Evolutionary conservation across 768 basidiomycete species (phyloP), one percentile per base, ranked within the genome.

Genomic region (Collybia mongolica): DNA sequence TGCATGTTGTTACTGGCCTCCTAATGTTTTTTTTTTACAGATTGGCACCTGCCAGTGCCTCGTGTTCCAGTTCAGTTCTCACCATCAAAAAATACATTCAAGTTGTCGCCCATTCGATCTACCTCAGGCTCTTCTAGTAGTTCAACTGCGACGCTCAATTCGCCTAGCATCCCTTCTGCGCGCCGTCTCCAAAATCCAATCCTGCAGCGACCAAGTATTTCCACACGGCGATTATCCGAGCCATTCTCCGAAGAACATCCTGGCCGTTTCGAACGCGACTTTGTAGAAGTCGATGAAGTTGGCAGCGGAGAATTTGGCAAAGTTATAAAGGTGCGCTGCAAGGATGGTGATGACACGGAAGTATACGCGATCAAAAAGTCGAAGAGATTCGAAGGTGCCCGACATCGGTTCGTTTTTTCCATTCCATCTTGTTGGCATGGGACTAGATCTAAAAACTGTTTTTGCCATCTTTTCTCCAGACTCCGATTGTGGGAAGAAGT

Each of bases 231-330:
- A 35, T 65, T 66, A 14, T 74, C 73, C 20, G 73, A 72, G 42
- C 60, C 72, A 26, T 70, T 71, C 47, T 62, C 66, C 44, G 76
- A 83, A 42, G 79, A 80, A 48, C 76, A 78, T 48, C 69, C 75
- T 7, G 83, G 87, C 17, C 79, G 80, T 44, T 93, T 96, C 53
- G 88, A 90, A 62, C 82, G 79, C 53, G 84, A 91, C 39, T 98
- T 94, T 63, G 73, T 82, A 7, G 83, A 90, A 59, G 71, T 93
- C 37, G 88, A 89, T 49, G 82, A 86, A 60, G 75, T 98, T 9
- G 96, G 96, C 5, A 86, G 85, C 45, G 96, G 96, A 12, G 92
- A 93, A 63, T 98, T 98, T 68, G 94, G 94, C 20, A 88, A 88
- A 60, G 96, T 93, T 17, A 88, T 93, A 71, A 91, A 89, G 69